These are phyloP conservation scores for Malassezia sympodialis DNA, from an alignment of 1,284 basidiomycete genomes.

Conservation along the genomic window DNA sequence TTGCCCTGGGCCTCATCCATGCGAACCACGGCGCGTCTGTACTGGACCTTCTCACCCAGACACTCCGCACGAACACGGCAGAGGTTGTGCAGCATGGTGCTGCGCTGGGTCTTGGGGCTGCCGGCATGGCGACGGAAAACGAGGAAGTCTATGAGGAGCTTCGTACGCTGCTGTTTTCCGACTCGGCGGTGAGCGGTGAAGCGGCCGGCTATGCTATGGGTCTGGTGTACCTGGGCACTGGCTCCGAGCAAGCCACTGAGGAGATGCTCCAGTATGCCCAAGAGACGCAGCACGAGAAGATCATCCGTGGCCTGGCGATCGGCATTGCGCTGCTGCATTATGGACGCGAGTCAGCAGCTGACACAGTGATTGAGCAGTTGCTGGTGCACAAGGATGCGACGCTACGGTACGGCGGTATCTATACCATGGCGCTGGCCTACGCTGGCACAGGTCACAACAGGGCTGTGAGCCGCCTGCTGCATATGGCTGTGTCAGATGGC, in stretches of 20 bases:
- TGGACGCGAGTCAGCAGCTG: slow-evolving; percentile 44
- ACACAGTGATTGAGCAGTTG: slow-evolving; percentile 41
- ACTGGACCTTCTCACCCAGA: slow-evolving; percentile 42
- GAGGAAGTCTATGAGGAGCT: slow-evolving; percentile 47
- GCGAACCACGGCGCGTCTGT: slow-evolving; percentile 46
- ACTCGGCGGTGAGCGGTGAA: slow-evolving; percentile 46
- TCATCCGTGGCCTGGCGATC: slow-evolving; percentile 47
- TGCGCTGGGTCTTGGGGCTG: slow-evolving; percentile 46
- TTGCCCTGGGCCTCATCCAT: slow-evolving; percentile 47
- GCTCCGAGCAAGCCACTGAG: slow-evolving; percentile 38
- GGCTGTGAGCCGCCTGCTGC: slow-evolving; percentile 41
- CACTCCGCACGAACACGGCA: slow-evolving; percentile 42
- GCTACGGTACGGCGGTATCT: slow-evolving; percentile 45
- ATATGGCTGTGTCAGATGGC: slow-evolving; percentile 46
- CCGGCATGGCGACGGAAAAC: slow-evolving; percentile 47
- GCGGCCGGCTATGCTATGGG: slow-evolving; percentile 48
- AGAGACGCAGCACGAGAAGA: slow-evolving; percentile 48
- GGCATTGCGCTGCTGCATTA: slow-evolving; percentile 46
- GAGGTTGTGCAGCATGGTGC: slow-evolving; percentile 48
- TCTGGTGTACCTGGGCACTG: slow-evolving; percentile 47
- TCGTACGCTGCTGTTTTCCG: slow-evolving; percentile 42
- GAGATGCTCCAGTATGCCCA: slow-evolving; percentile 49
- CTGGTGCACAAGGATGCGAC: slow-evolving; percentile 46
- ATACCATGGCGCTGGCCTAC: slow-evolving; percentile 46
- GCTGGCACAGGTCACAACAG: slow-evolving; percentile 48